Evolutionary conservation across 306 rosid species (phyloP).

Genomic region (Mucuna pruriens): DNA sequence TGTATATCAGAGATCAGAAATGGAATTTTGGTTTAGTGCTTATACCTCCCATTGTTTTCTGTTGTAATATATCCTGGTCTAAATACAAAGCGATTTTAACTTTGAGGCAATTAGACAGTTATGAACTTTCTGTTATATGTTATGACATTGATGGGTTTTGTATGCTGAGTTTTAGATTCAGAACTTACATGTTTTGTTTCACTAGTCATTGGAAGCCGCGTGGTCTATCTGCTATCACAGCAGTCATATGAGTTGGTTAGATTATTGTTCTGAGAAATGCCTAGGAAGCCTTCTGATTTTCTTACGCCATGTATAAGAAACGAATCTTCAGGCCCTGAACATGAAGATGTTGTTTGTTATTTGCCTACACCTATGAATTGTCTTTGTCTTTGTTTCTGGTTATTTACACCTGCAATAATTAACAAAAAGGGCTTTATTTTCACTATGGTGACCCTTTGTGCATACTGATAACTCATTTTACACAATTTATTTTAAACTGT

Average conservation of each 20-base stretch:
- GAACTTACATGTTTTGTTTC: constrained; percentile 97
- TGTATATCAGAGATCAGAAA: constrained; percentile 30
- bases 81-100: too few species aligned
- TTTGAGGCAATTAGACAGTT: constrained; percentile 17
- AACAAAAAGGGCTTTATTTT: constrained; percentile 6
- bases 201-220: constrained; percentile 87
- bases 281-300: neutral
- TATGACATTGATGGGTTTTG: constrained; percentile 45
- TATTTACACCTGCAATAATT: too few species aligned
- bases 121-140: constrained; percentile 30
- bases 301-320: neutral
- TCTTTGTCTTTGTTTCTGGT: too few species aligned
- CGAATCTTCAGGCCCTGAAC: neutral
- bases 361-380: too few species aligned
- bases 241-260: too few species aligned
- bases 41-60: too few species aligned
- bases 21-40: constrained; percentile 44
- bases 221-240: too few species aligned
- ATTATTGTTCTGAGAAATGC: constrained; percentile 20
- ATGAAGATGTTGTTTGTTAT: constrained; percentile 5
- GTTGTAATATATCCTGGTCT: too few species aligned
- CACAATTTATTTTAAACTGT: constrained; percentile 12
- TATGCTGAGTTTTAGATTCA: constrained; percentile 91
- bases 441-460: constrained; percentile 13
- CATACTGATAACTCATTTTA: neutral